Evolutionary conservation across 192 early-diverging fungal genomes (phyloP).

Genomic region (Backusella sp.): DNA sequence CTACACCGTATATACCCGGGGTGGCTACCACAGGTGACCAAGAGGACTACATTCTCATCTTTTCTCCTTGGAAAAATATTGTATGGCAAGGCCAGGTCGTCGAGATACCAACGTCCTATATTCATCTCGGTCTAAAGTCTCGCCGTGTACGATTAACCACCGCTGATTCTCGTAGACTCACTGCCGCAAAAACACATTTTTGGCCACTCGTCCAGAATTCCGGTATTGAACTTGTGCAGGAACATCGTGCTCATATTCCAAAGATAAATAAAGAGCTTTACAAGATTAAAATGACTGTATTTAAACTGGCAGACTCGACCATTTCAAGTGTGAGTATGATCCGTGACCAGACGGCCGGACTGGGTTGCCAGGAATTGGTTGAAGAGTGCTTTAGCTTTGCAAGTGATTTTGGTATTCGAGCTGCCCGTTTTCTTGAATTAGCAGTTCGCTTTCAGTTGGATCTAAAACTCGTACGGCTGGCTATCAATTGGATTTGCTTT

Average conservation of each 20-base stretch:
- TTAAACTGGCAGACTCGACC: constrained; percentile 51
- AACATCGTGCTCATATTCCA: constrained; percentile 57
- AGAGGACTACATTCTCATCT: constrained; percentile 58
- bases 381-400: constrained; percentile 75
- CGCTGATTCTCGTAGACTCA: constrained; percentile 39
- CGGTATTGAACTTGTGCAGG: constrained; percentile 47
- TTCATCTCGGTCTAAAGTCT: constrained; percentile 48
- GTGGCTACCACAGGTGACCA: neutral
- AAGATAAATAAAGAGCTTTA: constrained; percentile 56
- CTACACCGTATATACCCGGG: neutral
- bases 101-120: constrained; percentile 34
- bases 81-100: constrained; percentile 55
- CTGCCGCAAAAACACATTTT: constrained; percentile 47
- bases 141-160: constrained; percentile 58
- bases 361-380: constrained; percentile 59
- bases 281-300: constrained; percentile 55
- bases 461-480: constrained; percentile 64
- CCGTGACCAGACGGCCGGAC: constrained; percentile 42
- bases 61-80: constrained; percentile 58
- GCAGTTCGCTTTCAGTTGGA: constrained; percentile 59
- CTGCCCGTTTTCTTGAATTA: constrained; percentile 57
- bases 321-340: constrained; percentile 56
- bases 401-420: constrained; percentile 64
- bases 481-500: constrained; percentile 88
- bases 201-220: constrained; percentile 45